Evolutionary conservation across 257 asterid genomes (phyloP).

Genomic region (Solanum stenotomum): DNA sequence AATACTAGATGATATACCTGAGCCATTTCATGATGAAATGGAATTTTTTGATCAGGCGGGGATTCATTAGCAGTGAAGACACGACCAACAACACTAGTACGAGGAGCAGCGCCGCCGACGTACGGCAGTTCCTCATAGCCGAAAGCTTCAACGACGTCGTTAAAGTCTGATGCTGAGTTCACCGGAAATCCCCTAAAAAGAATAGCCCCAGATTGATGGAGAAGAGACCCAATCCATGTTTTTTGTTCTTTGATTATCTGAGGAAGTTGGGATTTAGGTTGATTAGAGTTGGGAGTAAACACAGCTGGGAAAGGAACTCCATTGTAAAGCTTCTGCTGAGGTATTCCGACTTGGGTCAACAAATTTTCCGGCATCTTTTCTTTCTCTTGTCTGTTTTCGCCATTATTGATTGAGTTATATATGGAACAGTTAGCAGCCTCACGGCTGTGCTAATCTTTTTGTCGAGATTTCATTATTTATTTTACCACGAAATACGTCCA

Average conservation of each 20-base stretch:
- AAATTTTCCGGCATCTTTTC: conserved; percentile 27
- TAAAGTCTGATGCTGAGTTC: conserved; percentile 59
- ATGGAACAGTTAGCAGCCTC: background rate
- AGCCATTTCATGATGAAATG: conserved; percentile 82
- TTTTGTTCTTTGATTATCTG: conserved; percentile 35
- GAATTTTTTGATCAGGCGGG: conserved; percentile 83
- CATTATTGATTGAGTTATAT: background rate
- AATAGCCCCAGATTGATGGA: conserved; percentile 55
- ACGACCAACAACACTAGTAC: conserved; percentile 70
- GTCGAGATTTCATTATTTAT: background rate
- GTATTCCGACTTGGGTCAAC: conserved; percentile 40
- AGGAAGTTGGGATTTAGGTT: conserved; percentile 5
- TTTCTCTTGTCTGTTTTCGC: background rate
- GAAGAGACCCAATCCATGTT: conserved; percentile 49
- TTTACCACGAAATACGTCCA: background rate
- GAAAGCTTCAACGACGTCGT: conserved; percentile 74
- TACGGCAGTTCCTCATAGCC: conserved; percentile 79
- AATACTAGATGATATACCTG: conserved; percentile 30
- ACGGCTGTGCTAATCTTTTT: background rate
- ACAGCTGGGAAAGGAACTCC: conserved; percentile 56
- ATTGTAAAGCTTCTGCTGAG: conserved; percentile 42
- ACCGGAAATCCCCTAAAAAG: conserved; percentile 58
- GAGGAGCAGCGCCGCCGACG: conserved; percentile 85
- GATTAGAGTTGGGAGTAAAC: conserved; percentile 28
- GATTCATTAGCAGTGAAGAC: conserved; percentile 88